A percentile compares a stretch with the other conserved stretches of the same genome.
phyloP scores from a whole-genome alignment of 176 grass and related monocot genomes.

The Eremochloa ophiuroides region DNA sequence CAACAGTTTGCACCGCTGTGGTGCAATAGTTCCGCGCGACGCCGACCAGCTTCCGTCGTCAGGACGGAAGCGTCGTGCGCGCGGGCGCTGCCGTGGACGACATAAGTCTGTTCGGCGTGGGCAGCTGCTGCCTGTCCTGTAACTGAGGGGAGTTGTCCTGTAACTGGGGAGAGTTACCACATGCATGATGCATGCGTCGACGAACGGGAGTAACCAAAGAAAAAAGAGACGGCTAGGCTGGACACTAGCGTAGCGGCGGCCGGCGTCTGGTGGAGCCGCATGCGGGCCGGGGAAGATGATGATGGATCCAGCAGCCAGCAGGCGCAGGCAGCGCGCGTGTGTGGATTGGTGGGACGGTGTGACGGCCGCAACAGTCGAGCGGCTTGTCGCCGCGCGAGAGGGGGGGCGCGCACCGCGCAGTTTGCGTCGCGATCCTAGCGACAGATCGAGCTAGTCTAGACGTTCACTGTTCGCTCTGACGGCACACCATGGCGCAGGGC shows the following conservation, averaged over 20 bases:
- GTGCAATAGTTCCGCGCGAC: background rate
- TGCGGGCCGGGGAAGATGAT: background rate
- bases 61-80: background rate
- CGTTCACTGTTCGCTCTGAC: slow-evolving; percentile 17
- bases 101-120: slow-evolving; percentile 25
- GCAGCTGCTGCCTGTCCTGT: too few species aligned
- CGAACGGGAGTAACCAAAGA: background rate
- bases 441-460: background rate
- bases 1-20: background rate
- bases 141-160: background rate
- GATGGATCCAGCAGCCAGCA: background rate
- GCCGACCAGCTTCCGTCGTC: background rate
- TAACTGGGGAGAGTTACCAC: background rate
- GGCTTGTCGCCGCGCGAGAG: background rate
- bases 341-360: background rate
- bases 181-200: background rate
- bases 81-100: background rate
- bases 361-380: background rate
- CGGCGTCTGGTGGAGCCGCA: background rate
- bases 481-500: background rate
- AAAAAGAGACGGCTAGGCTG: too few species aligned
- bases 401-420: background rate
- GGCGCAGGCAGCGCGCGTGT: background rate
- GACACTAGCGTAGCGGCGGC: too few species aligned
- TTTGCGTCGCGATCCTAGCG: background rate